Evolutionary conservation across 768 basidiomycete species (phyloP).

Genomic region (Rickenella mellea): DNA sequence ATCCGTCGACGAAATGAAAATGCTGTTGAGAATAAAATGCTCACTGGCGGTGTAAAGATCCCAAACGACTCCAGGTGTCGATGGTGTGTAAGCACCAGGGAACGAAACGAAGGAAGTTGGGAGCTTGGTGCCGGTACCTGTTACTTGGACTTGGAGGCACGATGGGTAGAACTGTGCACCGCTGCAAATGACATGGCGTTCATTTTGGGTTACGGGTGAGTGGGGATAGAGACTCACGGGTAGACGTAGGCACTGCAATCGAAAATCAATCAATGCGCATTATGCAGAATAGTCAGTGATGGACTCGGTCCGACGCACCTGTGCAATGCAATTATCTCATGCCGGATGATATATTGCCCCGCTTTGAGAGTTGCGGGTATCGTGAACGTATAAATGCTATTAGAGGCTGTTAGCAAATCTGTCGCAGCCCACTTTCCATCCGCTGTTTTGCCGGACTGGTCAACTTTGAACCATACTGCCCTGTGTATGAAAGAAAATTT

Average conservation of each 20-base stretch:
- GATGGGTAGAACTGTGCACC: conserved; percentile 28
- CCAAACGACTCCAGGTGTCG: conserved; percentile 22
- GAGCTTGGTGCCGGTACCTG: conserved; percentile 33
- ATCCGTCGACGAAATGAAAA: conserved; percentile 12
- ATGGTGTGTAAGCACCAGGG: conserved; percentile 31
- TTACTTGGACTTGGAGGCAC: conserved; percentile 37
- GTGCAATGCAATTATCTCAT: conserved; percentile 24
- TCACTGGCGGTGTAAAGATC: conserved; percentile 22
- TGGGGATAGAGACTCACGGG: background rate
- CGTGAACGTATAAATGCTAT: conserved; percentile 36
- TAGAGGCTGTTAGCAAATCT: conserved; percentile 25
- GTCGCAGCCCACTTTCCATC: conserved; percentile 37
- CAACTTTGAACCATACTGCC: conserved; percentile 44
- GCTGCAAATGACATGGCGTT: background rate
- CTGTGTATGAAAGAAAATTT: too few species aligned
- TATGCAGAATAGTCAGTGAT: background rate
- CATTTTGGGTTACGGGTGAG: background rate
- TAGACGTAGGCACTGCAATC: background rate
- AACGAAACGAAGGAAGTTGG: conserved; percentile 39
- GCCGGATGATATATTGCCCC: conserved; percentile 40
- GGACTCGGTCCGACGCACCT: background rate
- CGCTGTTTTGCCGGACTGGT: conserved; percentile 33
- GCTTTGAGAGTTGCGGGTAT: conserved; percentile 35
- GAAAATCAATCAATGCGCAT: background rate
- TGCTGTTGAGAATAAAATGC: conserved; percentile 15